phyloP scores from a whole-genome alignment of 2,329 filamentous ascomycete genomes.

The Balansia obtecta region DNA sequence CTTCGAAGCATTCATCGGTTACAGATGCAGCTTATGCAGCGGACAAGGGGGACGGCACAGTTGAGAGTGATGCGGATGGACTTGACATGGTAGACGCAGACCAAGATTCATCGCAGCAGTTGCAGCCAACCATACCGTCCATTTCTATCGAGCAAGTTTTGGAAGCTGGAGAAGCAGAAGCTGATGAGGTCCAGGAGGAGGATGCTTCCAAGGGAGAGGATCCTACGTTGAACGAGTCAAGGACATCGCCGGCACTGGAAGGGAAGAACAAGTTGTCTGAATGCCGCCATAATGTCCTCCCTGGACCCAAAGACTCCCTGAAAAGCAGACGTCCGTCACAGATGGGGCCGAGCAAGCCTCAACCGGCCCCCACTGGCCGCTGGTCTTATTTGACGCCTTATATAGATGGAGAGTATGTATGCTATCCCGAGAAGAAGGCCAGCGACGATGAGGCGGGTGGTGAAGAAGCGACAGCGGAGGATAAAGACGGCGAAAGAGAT shows the following conservation, averaged over 20 bases:
- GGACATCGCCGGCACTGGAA: background rate
- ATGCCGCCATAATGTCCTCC: background rate
- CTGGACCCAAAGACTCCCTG: background rate
- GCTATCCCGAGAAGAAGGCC: conserved; percentile 26
- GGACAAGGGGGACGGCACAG: background rate
- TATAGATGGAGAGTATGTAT: conserved; percentile 24
- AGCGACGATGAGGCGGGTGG: conserved; percentile 19
- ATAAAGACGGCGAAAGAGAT: conserved; percentile 16
- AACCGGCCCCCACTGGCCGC: conserved; percentile 19
- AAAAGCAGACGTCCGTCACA: conserved; percentile 2
- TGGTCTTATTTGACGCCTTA: conserved; percentile 30
- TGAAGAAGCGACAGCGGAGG: conserved; percentile 20
- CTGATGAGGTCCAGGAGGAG: background rate
- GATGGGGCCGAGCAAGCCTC: conserved; percentile 11
- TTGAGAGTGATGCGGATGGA: background rate
- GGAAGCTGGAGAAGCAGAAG: background rate
- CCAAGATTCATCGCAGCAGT: background rate
- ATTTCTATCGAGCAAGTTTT: conserved; percentile 4
- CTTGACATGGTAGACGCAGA: background rate
- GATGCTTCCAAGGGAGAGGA: background rate
- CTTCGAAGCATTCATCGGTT: background rate
- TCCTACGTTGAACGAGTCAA: background rate
- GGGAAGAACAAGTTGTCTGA: background rate
- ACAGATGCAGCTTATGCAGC: background rate
- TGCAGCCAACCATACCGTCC: background rate